A percentile compares a stretch with the other conserved stretches of the same genome.
phyloP scores from a whole-genome alignment of 257 asterid species.

The Paraleonurus japonicus region DNA sequence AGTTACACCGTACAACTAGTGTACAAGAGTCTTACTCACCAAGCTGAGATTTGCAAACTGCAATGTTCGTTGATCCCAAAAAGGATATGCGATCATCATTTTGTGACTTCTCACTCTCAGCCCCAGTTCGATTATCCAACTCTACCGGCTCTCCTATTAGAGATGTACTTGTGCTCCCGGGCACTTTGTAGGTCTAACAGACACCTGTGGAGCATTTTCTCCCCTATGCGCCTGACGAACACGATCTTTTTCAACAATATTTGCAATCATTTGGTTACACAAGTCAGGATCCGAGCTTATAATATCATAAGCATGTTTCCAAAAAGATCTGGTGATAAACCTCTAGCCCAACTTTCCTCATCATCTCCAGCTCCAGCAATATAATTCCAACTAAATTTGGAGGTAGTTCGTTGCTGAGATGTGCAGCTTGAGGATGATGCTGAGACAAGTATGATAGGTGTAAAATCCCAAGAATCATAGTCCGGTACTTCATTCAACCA shows the following conservation, averaged over 20 bases:
- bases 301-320: slow-evolving; percentile 83
- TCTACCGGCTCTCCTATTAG: slow-evolving; percentile 25
- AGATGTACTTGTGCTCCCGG: slow-evolving; percentile 21
- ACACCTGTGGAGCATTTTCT: slow-evolving; percentile 66
- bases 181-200: slow-evolving; percentile 48
- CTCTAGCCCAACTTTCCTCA: slow-evolving; percentile 99
- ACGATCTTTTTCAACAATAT: slow-evolving; percentile 75
- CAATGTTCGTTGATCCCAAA: slow-evolving; percentile 76
- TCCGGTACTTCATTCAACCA: slow-evolving; percentile 98
- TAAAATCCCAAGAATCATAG: slow-evolving; percentile 89
- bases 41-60: slow-evolving; percentile 52
- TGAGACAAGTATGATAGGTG: slow-evolving; percentile 78
- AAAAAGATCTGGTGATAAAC: slow-evolving; percentile 71
- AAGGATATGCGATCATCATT: slow-evolving; percentile 38
- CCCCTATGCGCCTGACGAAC: slow-evolving; percentile 78
- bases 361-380: slow-evolving; percentile 99
- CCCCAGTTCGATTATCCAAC: slow-evolving; percentile 24
- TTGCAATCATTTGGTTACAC: slow-evolving; percentile 78
- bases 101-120: slow-evolving; percentile 26
- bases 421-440: slow-evolving; percentile 55
- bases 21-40: no score
- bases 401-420: slow-evolving; percentile 63
- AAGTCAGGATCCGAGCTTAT: slow-evolving; percentile 72
- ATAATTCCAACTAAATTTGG: slow-evolving; percentile 94
- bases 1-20: no score